phyloP scores from a whole-genome alignment of 1,284 basidiomycete species.

The Malassezia sympodialis region DNA sequence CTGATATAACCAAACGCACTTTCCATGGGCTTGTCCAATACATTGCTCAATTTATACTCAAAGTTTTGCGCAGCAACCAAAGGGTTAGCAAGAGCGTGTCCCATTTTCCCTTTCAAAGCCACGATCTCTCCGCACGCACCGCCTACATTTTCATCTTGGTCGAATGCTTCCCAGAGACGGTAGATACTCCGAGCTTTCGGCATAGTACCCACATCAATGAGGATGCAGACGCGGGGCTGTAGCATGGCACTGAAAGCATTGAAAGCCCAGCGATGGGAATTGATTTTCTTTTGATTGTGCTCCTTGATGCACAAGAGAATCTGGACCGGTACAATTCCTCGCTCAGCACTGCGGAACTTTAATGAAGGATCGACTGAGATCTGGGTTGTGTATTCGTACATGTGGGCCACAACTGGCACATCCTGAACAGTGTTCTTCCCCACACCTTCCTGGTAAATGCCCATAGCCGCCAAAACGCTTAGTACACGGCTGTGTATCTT shows the following conservation, averaged over 20 bases:
- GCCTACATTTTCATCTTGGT: conserved; percentile 64
- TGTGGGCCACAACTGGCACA: conserved; percentile 77
- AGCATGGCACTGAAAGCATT: conserved; percentile 42
- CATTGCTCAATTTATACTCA: conserved; percentile 63
- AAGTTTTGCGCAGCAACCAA: conserved; percentile 77
- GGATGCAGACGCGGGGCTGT: conserved; percentile 77
- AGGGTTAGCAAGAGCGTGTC: conserved; percentile 83
- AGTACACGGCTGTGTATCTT: conserved; percentile 85
- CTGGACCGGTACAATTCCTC: conserved; percentile 55
- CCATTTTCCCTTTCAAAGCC: conserved; percentile 49
- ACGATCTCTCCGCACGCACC: conserved; percentile 69
- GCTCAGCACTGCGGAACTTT: conserved; percentile 87
- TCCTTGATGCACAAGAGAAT: conserved; percentile 47
- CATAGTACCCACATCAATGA: conserved; percentile 91
- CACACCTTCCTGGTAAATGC: conserved; percentile 58
- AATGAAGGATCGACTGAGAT: conserved; percentile 78
- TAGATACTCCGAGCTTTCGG: conserved; percentile 63
- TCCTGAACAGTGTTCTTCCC: conserved; percentile 85
- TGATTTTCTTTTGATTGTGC: conserved; percentile 56
- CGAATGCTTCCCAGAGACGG: conserved; percentile 91
- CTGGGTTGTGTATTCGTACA: conserved; percentile 90
- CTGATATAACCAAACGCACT: conserved; percentile 44
- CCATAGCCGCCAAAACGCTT: conserved; percentile 60
- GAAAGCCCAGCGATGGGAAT: conserved; percentile 63
- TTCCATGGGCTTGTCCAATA: conserved; percentile 46